These are phyloP conservation scores for Diaporthe helianthi DNA, from an alignment of 2,329 filamentous ascomycete genomes.

Conservation along the genomic window DNA sequence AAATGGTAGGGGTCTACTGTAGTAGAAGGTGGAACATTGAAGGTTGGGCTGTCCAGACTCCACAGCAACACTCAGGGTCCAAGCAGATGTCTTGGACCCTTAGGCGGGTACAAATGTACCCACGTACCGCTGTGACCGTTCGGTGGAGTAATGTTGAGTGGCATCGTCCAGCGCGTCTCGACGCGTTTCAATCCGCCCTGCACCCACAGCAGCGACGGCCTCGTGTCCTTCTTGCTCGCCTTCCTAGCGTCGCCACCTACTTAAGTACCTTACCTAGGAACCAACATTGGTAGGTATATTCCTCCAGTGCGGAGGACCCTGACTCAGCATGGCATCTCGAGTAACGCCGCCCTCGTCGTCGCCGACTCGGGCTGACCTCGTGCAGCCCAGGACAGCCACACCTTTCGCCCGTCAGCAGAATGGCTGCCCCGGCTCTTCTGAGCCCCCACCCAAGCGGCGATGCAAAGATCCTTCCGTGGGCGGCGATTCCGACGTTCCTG, in stretches of 20 bases:
- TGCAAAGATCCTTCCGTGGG: background rate
- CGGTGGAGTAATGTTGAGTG: background rate
- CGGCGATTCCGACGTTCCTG: background rate
- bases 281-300: background rate
- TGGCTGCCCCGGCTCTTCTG: background rate
- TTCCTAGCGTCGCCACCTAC: too few relatives aligned
- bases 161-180: background rate
- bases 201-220: background rate
- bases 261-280: too few relatives aligned
- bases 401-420: background rate
- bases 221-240: background rate
- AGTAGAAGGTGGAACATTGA: too few relatives aligned
- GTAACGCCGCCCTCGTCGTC: conserved; percentile 29
- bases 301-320: background rate
- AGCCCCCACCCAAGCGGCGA: conserved; percentile 15
- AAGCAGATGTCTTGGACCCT: conserved; percentile 11
- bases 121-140: too few relatives aligned
- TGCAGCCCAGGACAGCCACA: background rate
- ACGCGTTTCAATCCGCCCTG: background rate
- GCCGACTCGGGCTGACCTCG: conserved; percentile 1
- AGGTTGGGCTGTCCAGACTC: background rate
- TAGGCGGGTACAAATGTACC: background rate
- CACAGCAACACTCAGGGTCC: background rate
- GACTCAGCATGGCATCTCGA: conserved; percentile 16
- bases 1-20: background rate